Evolutionary conservation across 352 stramenopile genomes (phyloP), one percentile per base, ranked within the genome.

Genomic region (Albugo candida): DNA sequence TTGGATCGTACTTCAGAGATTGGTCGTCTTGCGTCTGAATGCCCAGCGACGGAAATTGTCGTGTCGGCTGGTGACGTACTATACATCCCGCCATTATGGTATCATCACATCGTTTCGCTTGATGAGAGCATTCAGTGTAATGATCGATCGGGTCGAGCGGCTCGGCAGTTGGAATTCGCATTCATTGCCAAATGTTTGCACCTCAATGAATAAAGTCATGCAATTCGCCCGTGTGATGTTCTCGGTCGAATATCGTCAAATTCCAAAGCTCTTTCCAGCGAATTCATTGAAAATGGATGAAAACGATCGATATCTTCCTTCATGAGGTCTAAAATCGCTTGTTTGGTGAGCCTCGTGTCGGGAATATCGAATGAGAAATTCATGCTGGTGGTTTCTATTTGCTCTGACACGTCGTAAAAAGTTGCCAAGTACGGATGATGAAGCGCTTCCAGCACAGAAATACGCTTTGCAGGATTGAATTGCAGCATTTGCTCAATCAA

Each of bases 121-220:
- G 82, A 94, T 54, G 84, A 94, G 21, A 96, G 81, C 58, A 89
- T 91, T 21, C 92, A 97, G 60, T 97, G 91, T 67, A 97, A 97
- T 60, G 63, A 87, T 20, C 69, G 91, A 20, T 86, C 70, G n/a
- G 65, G 67, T 0, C 51, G 8, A 31, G 8, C 3, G 24, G 24
- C 24, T 31, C 24, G 24, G 24, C 24, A 8, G 24, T 31, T 31
- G 24, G 24, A 31, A 31, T 31, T 31, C 24, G 3, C 24, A 31
- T 31, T 31, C 24, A 31, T 31, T 8, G 24, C 24, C 3, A 31
- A 31, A 31, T 31, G 24, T 31, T 31, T 31, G 24, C 24, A 31
- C 8, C 24, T 31, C 3, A 31, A 31, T 8, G 24, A 31, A 10
- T 31, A 31, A 31, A 8, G 24, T 31, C 24, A 31, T 10, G 24